A percentile compares a stretch with the other conserved stretches of the same genome.
Conservation (phyloP, 176 grass and related monocot genomes). For the Bonia amplexicaulis region DNA sequence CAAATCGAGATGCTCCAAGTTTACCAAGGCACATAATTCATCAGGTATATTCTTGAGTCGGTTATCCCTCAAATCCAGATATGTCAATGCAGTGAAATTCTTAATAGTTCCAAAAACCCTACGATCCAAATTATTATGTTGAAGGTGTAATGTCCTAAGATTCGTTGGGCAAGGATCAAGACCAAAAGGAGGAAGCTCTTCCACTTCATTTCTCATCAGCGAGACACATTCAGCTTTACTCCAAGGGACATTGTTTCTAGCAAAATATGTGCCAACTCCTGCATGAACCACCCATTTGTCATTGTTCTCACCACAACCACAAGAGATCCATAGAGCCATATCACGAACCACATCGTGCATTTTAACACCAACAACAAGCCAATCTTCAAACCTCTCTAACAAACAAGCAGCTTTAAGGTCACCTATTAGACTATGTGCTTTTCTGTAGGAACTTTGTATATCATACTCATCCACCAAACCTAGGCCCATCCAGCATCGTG, state of each 20-base stretch:
- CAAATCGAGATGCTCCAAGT: constrained; percentile 8
- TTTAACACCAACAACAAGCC: neutral
- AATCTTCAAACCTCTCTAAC: neutral
- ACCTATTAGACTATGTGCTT: neutral
- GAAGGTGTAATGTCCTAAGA: no score
- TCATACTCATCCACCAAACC: neutral
- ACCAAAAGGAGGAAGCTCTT: neutral
- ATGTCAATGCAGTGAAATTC: neutral
- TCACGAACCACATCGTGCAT: constrained; percentile 39
- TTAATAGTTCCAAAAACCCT: neutral
- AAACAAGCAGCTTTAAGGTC: neutral
- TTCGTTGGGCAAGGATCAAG: no score
- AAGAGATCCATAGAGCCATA: constrained; percentile 34
- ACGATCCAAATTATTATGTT: no score
- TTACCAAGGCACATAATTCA: neutral
- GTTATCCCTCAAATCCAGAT: neutral
- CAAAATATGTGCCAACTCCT: neutral
- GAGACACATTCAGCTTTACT: neutral
- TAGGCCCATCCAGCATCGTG: constrained; percentile 14
- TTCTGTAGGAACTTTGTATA: neutral
- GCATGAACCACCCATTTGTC: constrained; percentile 30
- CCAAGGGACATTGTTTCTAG: neutral
- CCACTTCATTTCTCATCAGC: neutral
- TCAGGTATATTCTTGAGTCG: neutral
- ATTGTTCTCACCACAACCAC: neutral